Base-by-base conservation (phyloP, 306 rosid genomes). In the Abrus pulchellus region DNA sequence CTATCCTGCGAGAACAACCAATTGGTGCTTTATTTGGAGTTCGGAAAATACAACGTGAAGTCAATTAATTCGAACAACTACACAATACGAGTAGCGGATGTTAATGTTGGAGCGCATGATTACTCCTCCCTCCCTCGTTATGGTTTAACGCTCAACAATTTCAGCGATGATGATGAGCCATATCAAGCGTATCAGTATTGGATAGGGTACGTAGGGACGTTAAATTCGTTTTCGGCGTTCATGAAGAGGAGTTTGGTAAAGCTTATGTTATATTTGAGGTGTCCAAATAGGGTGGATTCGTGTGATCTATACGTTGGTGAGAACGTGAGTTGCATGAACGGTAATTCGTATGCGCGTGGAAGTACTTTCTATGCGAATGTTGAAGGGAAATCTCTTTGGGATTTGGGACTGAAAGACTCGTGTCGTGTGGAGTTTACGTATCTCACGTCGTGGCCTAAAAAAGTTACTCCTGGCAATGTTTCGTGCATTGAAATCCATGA, bases 11-110 rank as follows among this genome's bases (percentile, higher is more conserved):
- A 66, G 41, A 1, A 54, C 30, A 56, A 61, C 38, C 30, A 52
- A 9, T 64, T 69, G 5, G 38, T 75, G 29, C 0, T 78, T 27
- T 28, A 52, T 53, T 50, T 14, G 9, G 0, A 34, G 5, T 4
- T 41, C 1, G 29, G 45, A n/a, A 73, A 57, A 54, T 86, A 48
- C 61, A 9, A 72, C 2, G 85, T 83, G 9, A 12, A 48, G 52
- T 75, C 65, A 14, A 86, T 86, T 44, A 38, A 82, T 28, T 80
- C 82, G 80, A 2, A 40, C 32, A 68, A 83, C 62, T 38, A 27
- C 41, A 83, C 85, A 3, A 88, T 88, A 63, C 76, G 82, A 12
- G 4, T 88, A 8, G 78, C 73, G 34, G 91, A 85, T 44, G 9
- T 77, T 6, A 56, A 43, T 20, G n/a, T 71, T 44, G 30, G 1